Evolutionary conservation across 805 yeast genomes (phyloP), one percentile per base, ranked within the genome.

Genomic region (Cyberlindnera nakhonratchasimensis): DNA sequence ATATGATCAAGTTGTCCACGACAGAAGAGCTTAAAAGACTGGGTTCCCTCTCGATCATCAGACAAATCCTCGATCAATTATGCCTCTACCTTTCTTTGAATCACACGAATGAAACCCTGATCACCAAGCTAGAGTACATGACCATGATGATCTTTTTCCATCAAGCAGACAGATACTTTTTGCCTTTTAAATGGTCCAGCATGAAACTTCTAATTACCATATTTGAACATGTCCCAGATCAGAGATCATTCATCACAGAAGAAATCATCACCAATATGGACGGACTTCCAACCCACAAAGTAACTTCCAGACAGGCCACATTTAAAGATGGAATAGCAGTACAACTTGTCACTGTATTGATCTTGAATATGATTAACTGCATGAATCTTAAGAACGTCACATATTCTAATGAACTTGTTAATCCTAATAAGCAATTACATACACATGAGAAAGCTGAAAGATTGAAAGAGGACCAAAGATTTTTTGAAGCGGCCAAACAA

Each of bases 91-190:
- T 55, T 11, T 34, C 47, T 2, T 26, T 19, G 9, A 53, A 52
- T 3, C 48, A 45, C 13, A 35, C 70, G 30, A 77, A 78, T 40
- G 90, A 83, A 29, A 67, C 64, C 3, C 53, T 73, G 0, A 54
- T 82, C 9, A 79, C 88, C 0, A 75, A 73, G 47, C 52, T 86
- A 22, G 86, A 82, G 46, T 83, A 77, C 51, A 57, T 78, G 19
- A 60, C 73, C 7, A 51, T 69, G 7, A 59, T 58, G 24, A 50
- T 71, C 1, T 55, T 80, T 1, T 79, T 76, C 48, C 41, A 46
- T 4, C 45, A 33, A 3, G 29, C 45, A 22, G 54, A 54, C 21
- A 43, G 41, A 29, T 16, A 50, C 57, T 19, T 61, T 52, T 2
- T 28, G 21, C 40, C 47, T 7, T 42, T 55, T 42, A 54, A 53